Evolutionary conservation across 768 basidiomycete species (phyloP).

Genomic region (Lactarius sp.): DNA sequence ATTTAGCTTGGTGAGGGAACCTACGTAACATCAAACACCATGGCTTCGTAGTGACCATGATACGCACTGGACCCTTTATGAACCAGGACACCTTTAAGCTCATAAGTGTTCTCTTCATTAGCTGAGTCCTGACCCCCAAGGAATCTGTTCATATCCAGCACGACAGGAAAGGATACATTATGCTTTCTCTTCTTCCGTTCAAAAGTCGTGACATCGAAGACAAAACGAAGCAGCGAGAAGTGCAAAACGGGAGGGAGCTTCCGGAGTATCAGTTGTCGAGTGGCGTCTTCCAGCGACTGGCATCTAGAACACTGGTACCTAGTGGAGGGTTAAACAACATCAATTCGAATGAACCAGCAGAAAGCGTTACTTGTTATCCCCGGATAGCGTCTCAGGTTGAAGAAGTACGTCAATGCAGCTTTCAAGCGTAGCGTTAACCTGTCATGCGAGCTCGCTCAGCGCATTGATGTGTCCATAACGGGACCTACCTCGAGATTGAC

Average conservation of each 20-base stretch:
- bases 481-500: conserved; percentile 66
- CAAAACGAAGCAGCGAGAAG: conserved; percentile 90
- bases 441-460: not conserved
- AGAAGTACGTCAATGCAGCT: conserved; percentile 64
- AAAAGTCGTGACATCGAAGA: conserved; percentile 73
- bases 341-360: not conserved
- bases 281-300: conserved; percentile 68
- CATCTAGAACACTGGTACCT: conserved; percentile 84
- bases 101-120: conserved; percentile 50
- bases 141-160: conserved; percentile 69
- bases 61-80: conserved; percentile 94
- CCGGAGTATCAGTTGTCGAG: conserved; percentile 64
- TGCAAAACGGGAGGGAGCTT: conserved; percentile 84
- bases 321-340: conserved; percentile 4
- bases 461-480: not conserved
- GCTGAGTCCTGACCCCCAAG: conserved; percentile 30
- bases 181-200: conserved; percentile 87
- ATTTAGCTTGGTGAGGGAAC: conserved; percentile 27
- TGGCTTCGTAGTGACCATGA: conserved; percentile 85
- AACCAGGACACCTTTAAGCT: conserved; percentile 76
- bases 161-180: conserved; percentile 67
- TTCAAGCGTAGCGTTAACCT: conserved; percentile 72
- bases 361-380: conserved; percentile 73
- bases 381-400: conserved; percentile 65
- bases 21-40: conserved; percentile 69